These are phyloP conservation scores for Neurospora sp. DNA, from an alignment of 495 filamentous ascomycete genomes.

Conservation along the genomic window DNA sequence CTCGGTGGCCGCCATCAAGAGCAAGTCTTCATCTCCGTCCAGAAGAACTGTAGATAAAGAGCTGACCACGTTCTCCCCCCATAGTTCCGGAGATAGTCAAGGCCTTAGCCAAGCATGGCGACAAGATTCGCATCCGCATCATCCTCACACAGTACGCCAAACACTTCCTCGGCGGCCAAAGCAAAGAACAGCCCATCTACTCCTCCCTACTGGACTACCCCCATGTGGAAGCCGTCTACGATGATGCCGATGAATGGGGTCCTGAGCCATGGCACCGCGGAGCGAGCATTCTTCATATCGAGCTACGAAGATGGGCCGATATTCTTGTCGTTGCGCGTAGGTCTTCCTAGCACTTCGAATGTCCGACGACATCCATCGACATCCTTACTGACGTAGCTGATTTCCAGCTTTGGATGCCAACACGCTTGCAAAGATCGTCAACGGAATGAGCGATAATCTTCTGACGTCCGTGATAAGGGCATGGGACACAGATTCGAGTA, in stretches of 20 bases:
- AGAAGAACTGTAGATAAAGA: not conserved
- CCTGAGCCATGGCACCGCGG: constrained; percentile 58
- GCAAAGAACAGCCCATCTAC: constrained; percentile 55
- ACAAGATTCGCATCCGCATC: constrained; percentile 63
- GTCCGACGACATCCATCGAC: not conserved
- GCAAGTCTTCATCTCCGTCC: constrained; percentile 1
- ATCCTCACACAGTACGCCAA: constrained; percentile 62
- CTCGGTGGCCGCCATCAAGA: constrained; percentile 79
- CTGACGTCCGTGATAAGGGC: constrained; percentile 67
- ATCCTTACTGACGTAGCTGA: not conserved
- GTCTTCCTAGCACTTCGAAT: constrained; percentile 11
- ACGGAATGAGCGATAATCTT: constrained; percentile 24
- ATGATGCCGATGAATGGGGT: constrained; percentile 73
- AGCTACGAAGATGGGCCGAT: constrained; percentile 56
- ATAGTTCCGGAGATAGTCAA: constrained; percentile 57
- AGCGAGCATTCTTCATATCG: constrained; percentile 70
- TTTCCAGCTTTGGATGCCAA: constrained; percentile 35
- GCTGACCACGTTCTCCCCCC: not conserved
- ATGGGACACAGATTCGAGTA: constrained; percentile 66
- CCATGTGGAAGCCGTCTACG: constrained; percentile 62
- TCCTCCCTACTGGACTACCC: constrained; percentile 35
- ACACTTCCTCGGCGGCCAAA: constrained; percentile 61
- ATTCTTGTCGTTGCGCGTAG: constrained; percentile 71
- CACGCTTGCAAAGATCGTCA: constrained; percentile 55
- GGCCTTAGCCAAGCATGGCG: constrained; percentile 42